These are phyloP conservation scores for Scenedesmus sp. DNA, from an alignment of 163 green algal species.

Conservation along the genomic window DNA sequence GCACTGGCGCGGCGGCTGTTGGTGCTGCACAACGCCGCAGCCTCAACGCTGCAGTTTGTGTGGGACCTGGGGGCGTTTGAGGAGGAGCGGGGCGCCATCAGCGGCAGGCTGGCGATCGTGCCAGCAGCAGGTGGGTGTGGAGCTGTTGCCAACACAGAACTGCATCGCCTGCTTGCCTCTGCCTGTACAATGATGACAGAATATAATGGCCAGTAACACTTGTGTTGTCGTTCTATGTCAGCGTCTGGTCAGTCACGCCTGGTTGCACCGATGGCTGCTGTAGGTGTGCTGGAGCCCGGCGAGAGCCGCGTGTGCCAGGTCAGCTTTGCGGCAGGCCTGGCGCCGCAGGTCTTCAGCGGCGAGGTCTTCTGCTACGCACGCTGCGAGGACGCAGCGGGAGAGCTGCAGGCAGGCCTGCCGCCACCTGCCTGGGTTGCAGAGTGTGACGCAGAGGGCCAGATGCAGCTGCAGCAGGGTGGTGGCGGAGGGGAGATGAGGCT, in stretches of 20 bases:
- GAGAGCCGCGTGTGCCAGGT: constrained; percentile 40
- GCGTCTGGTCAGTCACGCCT: not conserved
- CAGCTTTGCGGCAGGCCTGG: constrained; percentile 25
- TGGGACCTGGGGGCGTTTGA: constrained; percentile 62
- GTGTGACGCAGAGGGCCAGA: not conserved
- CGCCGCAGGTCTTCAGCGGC: constrained; percentile 57
- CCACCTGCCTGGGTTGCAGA: not conserved
- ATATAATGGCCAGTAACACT: too few species aligned
- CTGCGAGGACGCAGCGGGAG: not conserved
- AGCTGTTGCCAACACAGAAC: not conserved
- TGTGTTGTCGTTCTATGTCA: not conserved
- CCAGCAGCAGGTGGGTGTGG: constrained; percentile 24
- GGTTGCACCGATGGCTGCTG: not conserved
- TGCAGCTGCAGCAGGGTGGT: not conserved
- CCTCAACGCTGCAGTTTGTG: constrained; percentile 60
- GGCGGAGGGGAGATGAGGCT: not conserved
- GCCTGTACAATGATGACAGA: too few species aligned
- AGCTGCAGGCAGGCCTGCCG: constrained; percentile 17
- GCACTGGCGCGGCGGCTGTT: constrained; percentile 58
- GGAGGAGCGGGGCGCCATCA: not conserved
- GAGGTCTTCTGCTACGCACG: constrained; percentile 58
- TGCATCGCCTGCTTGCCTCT: too few species aligned
- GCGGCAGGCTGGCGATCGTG: constrained; percentile 12
- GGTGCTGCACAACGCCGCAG: constrained; percentile 58
- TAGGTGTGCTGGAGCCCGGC: constrained; percentile 56